Evolutionary conservation across 306 rosid genomes (phyloP).

Genomic region (Cicer yamashitae): DNA sequence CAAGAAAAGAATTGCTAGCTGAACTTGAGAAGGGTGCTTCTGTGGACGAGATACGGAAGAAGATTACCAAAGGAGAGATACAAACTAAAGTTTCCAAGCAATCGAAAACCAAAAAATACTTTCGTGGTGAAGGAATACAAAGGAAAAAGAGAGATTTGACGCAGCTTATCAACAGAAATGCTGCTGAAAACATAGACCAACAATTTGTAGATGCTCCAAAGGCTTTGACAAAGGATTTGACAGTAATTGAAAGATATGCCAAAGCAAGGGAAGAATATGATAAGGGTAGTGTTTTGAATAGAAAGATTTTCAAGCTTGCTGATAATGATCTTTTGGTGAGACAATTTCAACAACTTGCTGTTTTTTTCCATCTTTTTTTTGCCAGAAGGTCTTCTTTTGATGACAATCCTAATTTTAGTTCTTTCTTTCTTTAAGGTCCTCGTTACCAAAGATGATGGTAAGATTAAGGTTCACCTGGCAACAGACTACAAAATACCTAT

Average conservation of each 20-base stretch:
- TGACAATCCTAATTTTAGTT: slow-evolving; percentile 44
- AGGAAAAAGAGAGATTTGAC: slow-evolving; percentile 80
- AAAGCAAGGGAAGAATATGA: slow-evolving; percentile 76
- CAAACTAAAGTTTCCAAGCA: slow-evolving; percentile 73
- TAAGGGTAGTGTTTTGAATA: slow-evolving; percentile 60
- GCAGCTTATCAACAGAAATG: slow-evolving; percentile 72
- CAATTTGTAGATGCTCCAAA: slow-evolving; percentile 56
- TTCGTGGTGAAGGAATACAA: slow-evolving; percentile 56
- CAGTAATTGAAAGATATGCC: slow-evolving; percentile 62
- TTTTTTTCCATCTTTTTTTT: slow-evolving; percentile 41
- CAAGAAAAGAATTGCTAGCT: slow-evolving; percentile 67
- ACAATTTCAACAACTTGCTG: slow-evolving; percentile 41
- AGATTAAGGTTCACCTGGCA: slow-evolving; percentile 78
- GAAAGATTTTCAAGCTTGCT: slow-evolving; percentile 58
- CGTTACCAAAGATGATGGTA: slow-evolving; percentile 71
- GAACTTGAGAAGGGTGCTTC: slow-evolving; percentile 75
- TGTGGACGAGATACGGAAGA: slow-evolving; percentile 71
- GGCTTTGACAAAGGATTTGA: slow-evolving; percentile 63
- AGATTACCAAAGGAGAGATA: slow-evolving; percentile 75
- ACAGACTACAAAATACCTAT: slow-evolving; percentile 71
- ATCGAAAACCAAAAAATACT: slow-evolving; percentile 60
- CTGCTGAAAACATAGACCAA: slow-evolving; percentile 52
- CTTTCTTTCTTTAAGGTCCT: slow-evolving; percentile 64
- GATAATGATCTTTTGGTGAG: slow-evolving; percentile 79
- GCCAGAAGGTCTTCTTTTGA: slow-evolving; percentile 14